Base-by-base conservation (phyloP, 495 filamentous ascomycete species). In the Xylaria sp. region DNA sequence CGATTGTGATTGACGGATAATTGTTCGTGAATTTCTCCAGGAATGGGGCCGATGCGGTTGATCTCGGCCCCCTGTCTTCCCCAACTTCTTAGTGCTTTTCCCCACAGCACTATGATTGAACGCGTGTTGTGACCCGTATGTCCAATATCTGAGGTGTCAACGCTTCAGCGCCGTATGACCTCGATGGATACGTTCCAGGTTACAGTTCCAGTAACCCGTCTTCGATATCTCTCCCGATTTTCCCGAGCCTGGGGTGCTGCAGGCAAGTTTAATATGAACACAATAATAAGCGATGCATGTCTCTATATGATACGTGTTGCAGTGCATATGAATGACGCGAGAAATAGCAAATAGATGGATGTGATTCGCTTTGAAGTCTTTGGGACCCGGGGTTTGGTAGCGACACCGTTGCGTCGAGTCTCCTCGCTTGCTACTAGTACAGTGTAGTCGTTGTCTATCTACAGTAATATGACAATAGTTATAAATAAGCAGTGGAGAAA, bases 1-100 rank as follows among this genome's bases (percentile, higher is more conserved):
- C 24, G 46, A 63, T 70, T 40, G 59, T 70, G 59, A 70, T 63
- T 70, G 68, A 70, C 46, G 68, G 68, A 70, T 21, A 55, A 46
- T 43, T 55, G 11, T 33, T 24, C 21, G 5, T 2, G 3, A 63
- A 63, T 70, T 63, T 70, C 29, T 40, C 68, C 68, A 70, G 44
- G 35, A 63, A 70, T 63, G 46, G 68, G 68, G 59, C 35, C 4
- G 33, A 63, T 17, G 35, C 58, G 68, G 68, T 44, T 70, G 59
- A 63, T 70, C 29, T 70, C 35, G 46, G 29, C 6, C 68, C 67
- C 68, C 21, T 53, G 59, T 53, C 58, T 48, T 70, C 68, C 66
- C 52, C 50, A 52, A 55, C 68, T 33, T 63, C 33, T 40, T 68
- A 26, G 41, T 29, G 41, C 41, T 24, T 35, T 52, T 50, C 64